Base-by-base conservation (phyloP, 192 early-diverging fungal genomes). In the Anaeromyces robustus region DNA sequence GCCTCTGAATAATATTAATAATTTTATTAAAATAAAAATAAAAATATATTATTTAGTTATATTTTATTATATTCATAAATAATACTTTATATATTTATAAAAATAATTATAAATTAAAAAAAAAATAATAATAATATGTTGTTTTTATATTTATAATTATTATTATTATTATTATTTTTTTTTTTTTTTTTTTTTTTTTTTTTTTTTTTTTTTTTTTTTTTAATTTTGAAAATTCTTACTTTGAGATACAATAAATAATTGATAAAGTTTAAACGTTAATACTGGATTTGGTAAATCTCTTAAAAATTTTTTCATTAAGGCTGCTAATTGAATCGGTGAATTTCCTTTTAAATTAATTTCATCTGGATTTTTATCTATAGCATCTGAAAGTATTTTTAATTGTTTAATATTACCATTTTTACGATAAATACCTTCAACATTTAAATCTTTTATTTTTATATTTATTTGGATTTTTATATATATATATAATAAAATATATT, bases 401-500 rank as follows among this genome's bases (percentile, higher is more conserved):
- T 93, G 86, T 81, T 94, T 85, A 83, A 99, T 97, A 82, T 99
- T 99, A 9, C 97, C 97, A 84, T 98, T 99, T 86, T 98, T 98
- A 81, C 97, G 87, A 88, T 98, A 99, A 12, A 98, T 94, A 12
- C 97, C 97, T 83, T 98, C 96, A 26, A 94, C 91, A 2, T 91
- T 89, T 89, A 99, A 88, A 83, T 92, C 91, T 90, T 78, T 29
- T 28, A 30, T 17, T 39, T 68, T 34, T n/a, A 77, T 29, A 29
- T n/a, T n/a, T n/a, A n/a, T n/a, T n/a, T n/a, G n/a, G n/a, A n/a
- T n/a, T n/a, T 52, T 78, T 68, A 30, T 6, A 30, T 31, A 9
- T 52, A 7, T 34, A 3, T 7, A 34, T 41, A 41, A 16, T 41
- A n/a, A n/a, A n/a, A n/a, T n/a, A n/a, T n/a, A n/a, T n/a, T n/a